Percentiles rank a stretch among this genome's conserved stretches.
These are phyloP conservation scores for Boletus huronensis DNA, from an alignment of 768 basidiomycete species.

Conservation along the genomic window DNA sequence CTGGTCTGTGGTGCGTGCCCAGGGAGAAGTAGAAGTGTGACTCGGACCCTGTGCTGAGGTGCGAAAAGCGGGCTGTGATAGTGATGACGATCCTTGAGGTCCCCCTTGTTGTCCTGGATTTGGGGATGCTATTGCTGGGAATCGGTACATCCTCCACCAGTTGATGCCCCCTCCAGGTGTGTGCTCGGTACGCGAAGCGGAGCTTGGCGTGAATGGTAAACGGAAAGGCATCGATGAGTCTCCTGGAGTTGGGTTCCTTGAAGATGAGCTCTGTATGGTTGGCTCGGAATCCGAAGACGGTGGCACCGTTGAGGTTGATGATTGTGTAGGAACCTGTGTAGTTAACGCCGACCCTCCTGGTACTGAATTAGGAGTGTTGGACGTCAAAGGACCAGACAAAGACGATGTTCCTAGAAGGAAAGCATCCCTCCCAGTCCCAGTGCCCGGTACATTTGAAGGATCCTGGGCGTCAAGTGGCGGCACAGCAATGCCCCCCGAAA, in stretches of 20 bases:
- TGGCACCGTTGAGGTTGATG: slow-evolving; percentile 2
- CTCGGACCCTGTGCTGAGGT: slow-evolving; percentile 19
- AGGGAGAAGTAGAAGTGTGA: slow-evolving; percentile 15
- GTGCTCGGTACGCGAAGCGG: slow-evolving; percentile 36
- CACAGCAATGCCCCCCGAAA: slow-evolving; percentile 26
- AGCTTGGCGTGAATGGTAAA: slow-evolving; percentile 28
- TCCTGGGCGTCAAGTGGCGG: slow-evolving; percentile 13
- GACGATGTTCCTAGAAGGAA: slow-evolving; percentile 15
- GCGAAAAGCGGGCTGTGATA: slow-evolving; percentile 27
- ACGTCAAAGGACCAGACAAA: slow-evolving; percentile 5
- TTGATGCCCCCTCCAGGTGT: slow-evolving; percentile 52
- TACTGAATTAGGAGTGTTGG: slow-evolving; percentile 4
- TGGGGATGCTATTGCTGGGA: slow-evolving; percentile 60
- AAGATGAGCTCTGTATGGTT: neutral
- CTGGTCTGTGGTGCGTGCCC: slow-evolving; percentile 14
- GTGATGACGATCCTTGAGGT: slow-evolving; percentile 13
- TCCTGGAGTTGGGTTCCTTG: slow-evolving; percentile 5
- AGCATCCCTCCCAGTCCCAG: slow-evolving; percentile 5
- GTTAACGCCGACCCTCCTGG: slow-evolving; percentile 1
- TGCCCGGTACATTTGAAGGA: slow-evolving; percentile 23
- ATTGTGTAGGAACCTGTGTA: slow-evolving; percentile 1
- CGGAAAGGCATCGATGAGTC: slow-evolving; percentile 31
- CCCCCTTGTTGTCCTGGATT: slow-evolving; percentile 20
- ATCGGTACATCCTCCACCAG: slow-evolving; percentile 84
- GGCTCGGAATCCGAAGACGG: slow-evolving; percentile 1